Evolutionary conservation across 805 yeast genomes (phyloP), one percentile per base, ranked within the genome.

Genomic region (Candida palmyrensis): DNA sequence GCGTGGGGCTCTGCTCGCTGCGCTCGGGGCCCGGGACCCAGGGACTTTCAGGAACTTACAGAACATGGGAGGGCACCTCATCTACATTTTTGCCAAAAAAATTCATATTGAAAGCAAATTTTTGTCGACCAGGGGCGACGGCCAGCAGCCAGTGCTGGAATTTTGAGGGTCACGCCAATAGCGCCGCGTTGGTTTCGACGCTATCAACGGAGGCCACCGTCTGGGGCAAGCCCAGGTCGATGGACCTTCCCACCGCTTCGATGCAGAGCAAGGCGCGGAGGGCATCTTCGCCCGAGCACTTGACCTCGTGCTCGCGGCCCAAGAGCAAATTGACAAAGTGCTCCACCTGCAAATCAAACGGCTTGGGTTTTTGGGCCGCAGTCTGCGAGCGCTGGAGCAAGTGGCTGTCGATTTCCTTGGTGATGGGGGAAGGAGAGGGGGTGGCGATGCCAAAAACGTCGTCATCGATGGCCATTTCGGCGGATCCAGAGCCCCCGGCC

Each of bases 301-400:
- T 52, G 16, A 42, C 38, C 15, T 31, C 42, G 10, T 49, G 48
- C 13, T 55, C 57, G n/a, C 48, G 38, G 1, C 61, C 62, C 11
- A 41, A 44, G 18, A 63, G 49, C 29, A 63, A 43, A 29, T 59
- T 53, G 14, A 62, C 56, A 41, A 64, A 64, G 38, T 64, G 69
- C 28, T 57, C 54, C 31, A 64, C 43, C 36, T 64, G 70, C 16
- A 54, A 47, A 33, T 61, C 69, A 41, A 64, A 64, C 2, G 70
- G 69, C 34, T 51, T 40, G 18, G 44, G 47, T 23, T 40, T 38
- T 17, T 38, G 37, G 5, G 30, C 15, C 10, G 38, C 25, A 20
- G 11, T 9, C 6, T 18, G 19, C 27, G 25, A 14, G 25, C 25
- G n/a, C 18, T 16, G 13, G 43, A 26, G 6, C 31, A 27, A 30